Percentiles rank a stretch among this genome's conserved stretches.
phyloP scores from a whole-genome alignment of 2,329 filamentous ascomycete species.

The Teratosphaeria zuluensis region DNA sequence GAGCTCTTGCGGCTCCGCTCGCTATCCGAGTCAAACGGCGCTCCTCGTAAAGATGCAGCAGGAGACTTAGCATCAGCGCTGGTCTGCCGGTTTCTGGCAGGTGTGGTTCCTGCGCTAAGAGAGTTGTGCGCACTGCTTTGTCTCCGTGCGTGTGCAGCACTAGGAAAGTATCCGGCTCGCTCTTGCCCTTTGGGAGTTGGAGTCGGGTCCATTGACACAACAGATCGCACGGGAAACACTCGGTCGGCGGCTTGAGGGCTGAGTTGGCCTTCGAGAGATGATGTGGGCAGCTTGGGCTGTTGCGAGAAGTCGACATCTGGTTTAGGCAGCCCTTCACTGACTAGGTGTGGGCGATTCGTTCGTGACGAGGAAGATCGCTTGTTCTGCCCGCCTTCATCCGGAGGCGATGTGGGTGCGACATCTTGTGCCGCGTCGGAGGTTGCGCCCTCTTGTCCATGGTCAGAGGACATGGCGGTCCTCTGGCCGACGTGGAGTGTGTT shows the following conservation, averaged over 20 bases:
- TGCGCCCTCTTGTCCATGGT: constrained; percentile 1
- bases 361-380: not conserved
- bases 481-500: not conserved
- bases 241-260: constrained; percentile 44
- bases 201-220: constrained; percentile 57
- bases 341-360: not conserved
- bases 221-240: constrained; percentile 74
- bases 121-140: not conserved
- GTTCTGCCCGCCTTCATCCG: not conserved
- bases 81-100: not conserved
- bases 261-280: constrained; percentile 16
- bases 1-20: not conserved
- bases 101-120: not conserved
- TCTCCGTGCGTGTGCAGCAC: constrained; percentile 12
- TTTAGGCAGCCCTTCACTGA: not conserved
- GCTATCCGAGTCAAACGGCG: not conserved
- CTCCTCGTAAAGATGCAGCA: not conserved
- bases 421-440: not conserved
- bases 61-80: not conserved
- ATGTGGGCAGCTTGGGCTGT: not conserved
- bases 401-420: not conserved
- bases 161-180: constrained; percentile 28
- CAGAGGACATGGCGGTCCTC: constrained; percentile 6
- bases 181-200: constrained; percentile 19
- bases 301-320: constrained; percentile 1